A percentile compares a stretch with the other conserved stretches of the same genome.
Conservation (phyloP, 768 basidiomycete species). For the Amanita pallidorosea region DNA sequence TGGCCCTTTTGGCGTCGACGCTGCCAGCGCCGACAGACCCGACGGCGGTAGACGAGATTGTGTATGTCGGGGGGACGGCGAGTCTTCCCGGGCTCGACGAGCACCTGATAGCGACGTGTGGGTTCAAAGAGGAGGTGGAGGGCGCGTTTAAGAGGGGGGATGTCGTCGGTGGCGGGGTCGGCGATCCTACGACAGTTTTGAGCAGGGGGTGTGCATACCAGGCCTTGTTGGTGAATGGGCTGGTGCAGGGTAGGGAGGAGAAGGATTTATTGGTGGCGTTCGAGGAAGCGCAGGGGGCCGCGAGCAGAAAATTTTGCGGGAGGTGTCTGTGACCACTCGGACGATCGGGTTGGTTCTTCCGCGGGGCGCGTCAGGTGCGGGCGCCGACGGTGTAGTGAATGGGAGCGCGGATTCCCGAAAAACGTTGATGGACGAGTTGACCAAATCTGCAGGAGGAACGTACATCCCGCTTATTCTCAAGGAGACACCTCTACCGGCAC, state of each 20-base stretch:
- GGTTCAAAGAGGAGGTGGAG: slow-evolving; percentile 54
- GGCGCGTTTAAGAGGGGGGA: slow-evolving; percentile 60
- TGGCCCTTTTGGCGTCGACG: slow-evolving; percentile 38
- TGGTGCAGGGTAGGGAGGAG: slow-evolving; percentile 29
- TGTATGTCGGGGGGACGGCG: slow-evolving; percentile 73
- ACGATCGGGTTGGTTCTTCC: slow-evolving; percentile 65
- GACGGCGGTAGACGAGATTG: slow-evolving; percentile 66
- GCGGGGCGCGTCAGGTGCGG: slow-evolving; percentile 10
- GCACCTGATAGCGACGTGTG: slow-evolving; percentile 30
- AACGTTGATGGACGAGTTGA: slow-evolving; percentile 25
- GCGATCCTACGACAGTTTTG: slow-evolving; percentile 70
- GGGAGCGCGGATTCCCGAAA: slow-evolving; percentile 12
- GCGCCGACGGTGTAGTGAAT: slow-evolving; percentile 10
- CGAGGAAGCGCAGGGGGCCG: slow-evolving; percentile 16
- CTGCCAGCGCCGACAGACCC: slow-evolving; percentile 35
- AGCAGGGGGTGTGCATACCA: slow-evolving; percentile 72
- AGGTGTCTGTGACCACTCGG: slow-evolving; percentile 44
- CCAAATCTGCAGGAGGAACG: slow-evolving; percentile 31
- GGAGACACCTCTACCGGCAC: slow-evolving; percentile 62
- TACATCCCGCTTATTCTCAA: slow-evolving; percentile 59
- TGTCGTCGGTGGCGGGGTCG: slow-evolving; percentile 59
- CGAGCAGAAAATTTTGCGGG: slow-evolving; percentile 19
- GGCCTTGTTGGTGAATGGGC: slow-evolving; percentile 46
- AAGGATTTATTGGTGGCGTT: slow-evolving; percentile 44
- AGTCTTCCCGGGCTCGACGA: slow-evolving; percentile 69